phyloP scores from a whole-genome alignment of 2,329 filamentous ascomycete species.

The Colletotrichum sojae region DNA sequence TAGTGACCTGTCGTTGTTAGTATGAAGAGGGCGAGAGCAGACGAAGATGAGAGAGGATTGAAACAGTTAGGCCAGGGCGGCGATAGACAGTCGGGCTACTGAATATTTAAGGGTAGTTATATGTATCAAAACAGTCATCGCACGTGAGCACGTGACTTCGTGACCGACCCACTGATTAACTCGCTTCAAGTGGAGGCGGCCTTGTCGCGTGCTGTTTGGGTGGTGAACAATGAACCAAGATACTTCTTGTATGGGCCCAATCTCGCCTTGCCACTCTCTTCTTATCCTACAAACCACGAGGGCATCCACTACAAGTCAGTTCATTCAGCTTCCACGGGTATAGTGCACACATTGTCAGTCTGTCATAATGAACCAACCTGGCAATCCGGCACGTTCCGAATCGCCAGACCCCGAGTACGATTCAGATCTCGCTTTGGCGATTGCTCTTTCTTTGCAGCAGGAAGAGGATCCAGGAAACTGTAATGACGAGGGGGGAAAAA shows the following conservation, averaged over 20 bases:
- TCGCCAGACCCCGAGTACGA: conserved; percentile 62
- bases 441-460: conserved; percentile 68
- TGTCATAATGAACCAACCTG: conserved; percentile 14
- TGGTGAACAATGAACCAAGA: not conserved
- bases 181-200: not conserved
- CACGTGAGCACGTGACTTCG: not conserved
- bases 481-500: not conserved
- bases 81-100: not conserved
- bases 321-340: too few relatives aligned
- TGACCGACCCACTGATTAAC: not conserved
- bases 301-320: too few relatives aligned
- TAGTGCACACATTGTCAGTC: too few relatives aligned
- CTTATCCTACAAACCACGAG: not conserved
- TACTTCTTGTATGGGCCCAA: not conserved
- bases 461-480: conserved; percentile 31
- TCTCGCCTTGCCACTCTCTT: not conserved
- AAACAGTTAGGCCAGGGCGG: too few relatives aligned
- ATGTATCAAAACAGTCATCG: not conserved
- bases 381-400: not conserved
- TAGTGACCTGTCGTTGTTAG: too few relatives aligned
- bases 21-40: too few relatives aligned
- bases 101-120: not conserved
- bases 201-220: not conserved
- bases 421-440: conserved; percentile 72
- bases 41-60: too few relatives aligned